These are phyloP conservation scores for Camellia granthamiana DNA, from an alignment of 148 eudicot species.

Conservation along the genomic window DNA sequence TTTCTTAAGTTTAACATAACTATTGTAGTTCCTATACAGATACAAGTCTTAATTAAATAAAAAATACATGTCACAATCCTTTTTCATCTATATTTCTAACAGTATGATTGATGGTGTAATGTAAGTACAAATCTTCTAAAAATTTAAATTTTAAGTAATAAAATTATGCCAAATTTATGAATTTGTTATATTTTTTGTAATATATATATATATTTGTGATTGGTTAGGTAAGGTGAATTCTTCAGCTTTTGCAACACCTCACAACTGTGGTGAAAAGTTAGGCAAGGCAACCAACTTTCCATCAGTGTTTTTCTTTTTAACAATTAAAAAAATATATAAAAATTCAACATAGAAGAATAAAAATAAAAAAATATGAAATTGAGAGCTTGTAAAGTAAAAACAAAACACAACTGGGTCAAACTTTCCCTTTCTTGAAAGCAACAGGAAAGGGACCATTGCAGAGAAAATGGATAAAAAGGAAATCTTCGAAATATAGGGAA, in stretches of 20 bases:
- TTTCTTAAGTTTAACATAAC: too few species aligned
- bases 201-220: too few species aligned
- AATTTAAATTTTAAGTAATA: too few species aligned
- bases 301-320: neutral
- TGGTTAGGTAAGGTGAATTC: neutral
- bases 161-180: too few species aligned
- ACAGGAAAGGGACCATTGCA: constrained; percentile 51
- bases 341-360: neutral
- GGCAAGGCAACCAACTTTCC: constrained; percentile 19
- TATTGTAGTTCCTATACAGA: too few species aligned
- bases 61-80: too few species aligned
- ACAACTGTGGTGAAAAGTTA: constrained; percentile 8
- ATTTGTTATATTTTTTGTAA: too few species aligned
- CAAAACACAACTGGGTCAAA: constrained; percentile 57
- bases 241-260: neutral
- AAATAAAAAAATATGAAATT: neutral
- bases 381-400: constrained; percentile 3
- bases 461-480: constrained; percentile 13
- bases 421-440: constrained; percentile 65
- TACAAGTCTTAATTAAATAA: too few species aligned
- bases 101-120: too few species aligned
- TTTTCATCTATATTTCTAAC: too few species aligned
- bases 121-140: too few species aligned
- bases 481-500: constrained; percentile 35
- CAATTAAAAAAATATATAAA: neutral